Evolutionary conservation across 805 yeast species (phyloP), one percentile per base, ranked within the genome.

Genomic region (Ogataea angusta): DNA sequence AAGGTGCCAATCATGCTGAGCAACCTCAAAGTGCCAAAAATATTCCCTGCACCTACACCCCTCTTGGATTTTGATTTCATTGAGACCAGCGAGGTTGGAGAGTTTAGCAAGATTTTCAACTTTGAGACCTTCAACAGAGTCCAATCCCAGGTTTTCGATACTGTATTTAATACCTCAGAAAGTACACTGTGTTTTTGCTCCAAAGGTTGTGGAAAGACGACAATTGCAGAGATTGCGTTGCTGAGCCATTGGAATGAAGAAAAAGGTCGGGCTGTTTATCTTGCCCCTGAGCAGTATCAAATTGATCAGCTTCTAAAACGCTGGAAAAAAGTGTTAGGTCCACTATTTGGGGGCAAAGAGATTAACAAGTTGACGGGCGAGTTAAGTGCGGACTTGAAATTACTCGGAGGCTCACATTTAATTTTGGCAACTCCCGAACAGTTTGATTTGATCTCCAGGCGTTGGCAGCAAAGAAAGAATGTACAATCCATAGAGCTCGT

Each of bases 391-490:
- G 93, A 89, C 53, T 54, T 82, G 43, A 67, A 69, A 36, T 50
- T 78, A 3, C 52, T 89, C 6, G 78, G 79, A 1, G 65, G 67
- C 22, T 75, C 78, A 41, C 91, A 89, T 57, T 60, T 91, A 38
- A 63, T 87, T 13, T 60, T 91, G 10, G 78, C 87, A 4, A 88
- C 97, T 0, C 95, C 96, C 0, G 69, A 66, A 16, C 91, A 86
- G 47, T 85, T 88, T 68, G 90, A 86, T 46, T 49, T 67, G 4
- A 53, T 89, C 1, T 76, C 95, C 0, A 75, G 91, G 46, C 70
- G 89, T 34, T 90, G 98, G 98, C 81, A 81, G 50, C 84, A 80
- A 48, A 70, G 95, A 41, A 78, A 76, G 48, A 78, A 78, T 47
- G 68, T 91, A 5, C 87, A 82, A 45, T 57, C 75, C 0, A 75